Percentiles rank a stretch among this genome's conserved stretches.
phyloP scores from a whole-genome alignment of 2,329 filamentous ascomycete genomes.

The Lasiodiplodia theobromae region DNA sequence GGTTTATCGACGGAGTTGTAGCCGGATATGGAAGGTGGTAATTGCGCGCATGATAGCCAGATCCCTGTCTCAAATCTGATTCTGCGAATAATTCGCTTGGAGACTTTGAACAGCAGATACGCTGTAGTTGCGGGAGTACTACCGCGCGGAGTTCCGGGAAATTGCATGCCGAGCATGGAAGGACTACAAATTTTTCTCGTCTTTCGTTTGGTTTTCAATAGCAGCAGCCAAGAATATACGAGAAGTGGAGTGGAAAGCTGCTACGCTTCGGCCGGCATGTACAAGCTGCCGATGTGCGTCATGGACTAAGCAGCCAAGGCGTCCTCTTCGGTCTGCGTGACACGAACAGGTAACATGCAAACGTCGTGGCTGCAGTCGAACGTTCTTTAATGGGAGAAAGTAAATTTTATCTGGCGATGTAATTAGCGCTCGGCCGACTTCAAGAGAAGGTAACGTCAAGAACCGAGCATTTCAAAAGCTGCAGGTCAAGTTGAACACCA shows the following conservation, averaged over 20 bases:
- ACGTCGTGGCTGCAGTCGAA: too few species aligned
- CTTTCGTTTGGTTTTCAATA: too few species aligned
- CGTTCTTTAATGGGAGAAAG: background rate
- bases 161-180: too few species aligned
- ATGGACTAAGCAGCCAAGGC: too few species aligned
- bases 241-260: too few species aligned
- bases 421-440: background rate
- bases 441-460: background rate
- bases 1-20: conserved; percentile 9
- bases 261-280: too few species aligned
- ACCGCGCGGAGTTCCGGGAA: too few species aligned
- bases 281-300: too few species aligned
- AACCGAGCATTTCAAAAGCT: background rate
- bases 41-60: conserved; percentile 9
- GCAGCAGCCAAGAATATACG: too few species aligned
- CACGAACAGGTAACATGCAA: too few species aligned
- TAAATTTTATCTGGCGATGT: background rate
- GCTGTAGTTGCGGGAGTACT: background rate
- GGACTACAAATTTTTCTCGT: too few species aligned
- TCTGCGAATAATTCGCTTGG: background rate
- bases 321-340: too few species aligned
- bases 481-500: background rate
- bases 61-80: background rate
- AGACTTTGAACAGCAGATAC: background rate
- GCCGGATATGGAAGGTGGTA: conserved; percentile 11